Conservation (phyloP, 768 basidiomycete genomes). For the Naganishia onofrii region DNA sequence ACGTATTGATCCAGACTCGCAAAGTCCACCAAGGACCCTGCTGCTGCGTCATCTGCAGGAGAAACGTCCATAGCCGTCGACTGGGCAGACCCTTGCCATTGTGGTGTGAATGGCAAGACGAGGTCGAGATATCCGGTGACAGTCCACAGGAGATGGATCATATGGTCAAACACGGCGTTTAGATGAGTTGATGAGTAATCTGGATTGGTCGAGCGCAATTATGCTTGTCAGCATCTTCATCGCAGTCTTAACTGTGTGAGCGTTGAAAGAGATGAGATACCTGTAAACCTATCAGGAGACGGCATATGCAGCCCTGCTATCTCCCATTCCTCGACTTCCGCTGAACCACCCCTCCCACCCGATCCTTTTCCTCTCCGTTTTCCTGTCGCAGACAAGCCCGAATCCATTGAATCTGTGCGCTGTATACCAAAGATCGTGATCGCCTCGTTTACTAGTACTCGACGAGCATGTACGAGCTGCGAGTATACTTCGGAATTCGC, state of each 20-base stretch:
- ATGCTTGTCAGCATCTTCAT: background rate
- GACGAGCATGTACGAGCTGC: conserved; percentile 37
- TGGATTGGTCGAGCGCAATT: background rate
- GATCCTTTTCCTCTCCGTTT: background rate
- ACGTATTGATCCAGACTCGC: background rate
- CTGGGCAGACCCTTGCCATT: conserved; percentile 15
- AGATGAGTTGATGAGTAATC: conserved; percentile 36
- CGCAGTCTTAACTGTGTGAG: too few species aligned
- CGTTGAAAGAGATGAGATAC: background rate
- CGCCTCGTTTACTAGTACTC: conserved; percentile 42
- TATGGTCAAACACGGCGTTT: conserved; percentile 43
- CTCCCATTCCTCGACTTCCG: conserved; percentile 33
- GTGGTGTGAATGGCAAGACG: conserved; percentile 40
- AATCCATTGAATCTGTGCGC: background rate
- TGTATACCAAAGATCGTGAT: conserved; percentile 41
- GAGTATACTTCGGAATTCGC: conserved; percentile 5
- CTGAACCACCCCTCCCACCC: background rate
- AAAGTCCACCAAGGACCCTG: background rate
- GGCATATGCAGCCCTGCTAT: conserved; percentile 40
- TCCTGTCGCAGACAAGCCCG: background rate
- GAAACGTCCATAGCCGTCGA: background rate
- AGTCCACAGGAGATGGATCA: conserved; percentile 43
- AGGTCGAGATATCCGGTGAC: conserved; percentile 46
- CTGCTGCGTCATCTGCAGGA: background rate
- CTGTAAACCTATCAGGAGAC: background rate